Conservation (phyloP, 352 stramenopile genomes). For the Phytophthora boehmeriae region DNA sequence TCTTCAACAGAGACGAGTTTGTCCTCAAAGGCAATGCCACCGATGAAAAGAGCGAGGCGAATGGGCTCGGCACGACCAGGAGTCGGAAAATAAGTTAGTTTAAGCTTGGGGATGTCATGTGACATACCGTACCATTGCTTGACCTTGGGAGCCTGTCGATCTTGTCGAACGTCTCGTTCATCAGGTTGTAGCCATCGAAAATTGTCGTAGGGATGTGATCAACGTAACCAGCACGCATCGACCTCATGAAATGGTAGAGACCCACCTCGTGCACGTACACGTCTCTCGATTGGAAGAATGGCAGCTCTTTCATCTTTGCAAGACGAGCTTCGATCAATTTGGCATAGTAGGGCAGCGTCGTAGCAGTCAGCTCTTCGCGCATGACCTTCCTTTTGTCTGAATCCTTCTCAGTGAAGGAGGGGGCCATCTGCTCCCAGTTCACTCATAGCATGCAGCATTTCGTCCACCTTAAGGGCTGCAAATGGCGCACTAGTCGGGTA, state of each 20-base stretch:
- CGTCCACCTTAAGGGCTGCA: conserved; percentile 55
- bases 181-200: conserved; percentile 31
- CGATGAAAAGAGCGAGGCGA: conserved; percentile 52
- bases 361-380: conserved; percentile 33
- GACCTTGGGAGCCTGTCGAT: conserved; percentile 33
- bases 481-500: conserved; percentile 50
- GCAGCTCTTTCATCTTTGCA: conserved; percentile 33
- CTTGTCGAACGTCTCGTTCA: conserved; percentile 37
- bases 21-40: conserved; percentile 57
- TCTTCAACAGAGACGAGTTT: conserved; percentile 40
- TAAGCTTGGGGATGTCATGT: conserved; percentile 25
- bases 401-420: conserved; percentile 38
- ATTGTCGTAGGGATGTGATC: conserved; percentile 47
- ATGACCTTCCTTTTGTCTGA: conserved; percentile 40
- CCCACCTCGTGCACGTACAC: conserved; percentile 45
- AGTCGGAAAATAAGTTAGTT: conserved; percentile 63
- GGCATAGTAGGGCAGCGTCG: conserved; percentile 37
- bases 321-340: conserved; percentile 37
- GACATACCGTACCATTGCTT: conserved; percentile 39
- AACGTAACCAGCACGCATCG: conserved; percentile 30
- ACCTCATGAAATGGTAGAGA: conserved; percentile 36
- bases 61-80: conserved; percentile 49
- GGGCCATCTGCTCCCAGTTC: conserved; percentile 42
- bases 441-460: conserved; percentile 45
- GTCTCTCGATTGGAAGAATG: conserved; percentile 35